These are phyloP conservation scores for Volvariella volvacea DNA, from an alignment of 1,284 basidiomycete genomes.

Conservation along the genomic window DNA sequence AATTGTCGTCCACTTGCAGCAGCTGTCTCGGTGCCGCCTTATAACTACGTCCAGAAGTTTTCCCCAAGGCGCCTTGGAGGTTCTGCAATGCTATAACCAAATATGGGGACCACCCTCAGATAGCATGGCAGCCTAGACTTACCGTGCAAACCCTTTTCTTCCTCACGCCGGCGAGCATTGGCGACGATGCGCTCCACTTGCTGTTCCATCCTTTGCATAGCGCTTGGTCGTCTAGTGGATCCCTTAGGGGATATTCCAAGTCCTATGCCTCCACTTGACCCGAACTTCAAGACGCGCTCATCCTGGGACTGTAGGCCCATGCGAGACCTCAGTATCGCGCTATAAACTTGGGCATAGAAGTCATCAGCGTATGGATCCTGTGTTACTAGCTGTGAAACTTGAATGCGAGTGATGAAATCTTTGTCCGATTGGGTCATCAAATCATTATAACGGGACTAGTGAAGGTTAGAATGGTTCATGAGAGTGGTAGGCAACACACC, in stretches of 20 bases:
- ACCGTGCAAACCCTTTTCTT: constrained; percentile 72
- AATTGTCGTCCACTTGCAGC: constrained; percentile 71
- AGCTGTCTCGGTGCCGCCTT: constrained; percentile 95
- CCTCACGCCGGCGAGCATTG: constrained; percentile 82
- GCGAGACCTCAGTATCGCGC: constrained; percentile 73
- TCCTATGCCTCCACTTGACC: constrained; percentile 74
- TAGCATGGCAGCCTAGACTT: constrained; percentile 18
- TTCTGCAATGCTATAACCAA: constrained; percentile 55
- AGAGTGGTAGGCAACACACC: constrained; percentile 34
- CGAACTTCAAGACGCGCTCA: constrained; percentile 78
- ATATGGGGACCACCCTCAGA: not conserved
- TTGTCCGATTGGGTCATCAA: constrained; percentile 99
- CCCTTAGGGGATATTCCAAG: constrained; percentile 68
- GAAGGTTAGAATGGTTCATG: constrained; percentile 7
- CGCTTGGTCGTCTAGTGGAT: constrained; percentile 74
- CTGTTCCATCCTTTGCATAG: constrained; percentile 95
- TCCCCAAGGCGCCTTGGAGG: constrained; percentile 94
- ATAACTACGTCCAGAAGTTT: constrained; percentile 86
- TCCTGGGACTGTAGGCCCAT: constrained; percentile 66
- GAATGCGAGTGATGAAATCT: constrained; percentile 99
- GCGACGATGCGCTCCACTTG: constrained; percentile 97
- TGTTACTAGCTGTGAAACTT: constrained; percentile 95
- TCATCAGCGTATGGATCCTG: constrained; percentile 97
- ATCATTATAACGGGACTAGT: constrained; percentile 90
- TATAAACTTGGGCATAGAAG: constrained; percentile 97